Base-by-base conservation (phyloP, 2,329 filamentous ascomycete genomes). In the Oidium heveae region DNA sequence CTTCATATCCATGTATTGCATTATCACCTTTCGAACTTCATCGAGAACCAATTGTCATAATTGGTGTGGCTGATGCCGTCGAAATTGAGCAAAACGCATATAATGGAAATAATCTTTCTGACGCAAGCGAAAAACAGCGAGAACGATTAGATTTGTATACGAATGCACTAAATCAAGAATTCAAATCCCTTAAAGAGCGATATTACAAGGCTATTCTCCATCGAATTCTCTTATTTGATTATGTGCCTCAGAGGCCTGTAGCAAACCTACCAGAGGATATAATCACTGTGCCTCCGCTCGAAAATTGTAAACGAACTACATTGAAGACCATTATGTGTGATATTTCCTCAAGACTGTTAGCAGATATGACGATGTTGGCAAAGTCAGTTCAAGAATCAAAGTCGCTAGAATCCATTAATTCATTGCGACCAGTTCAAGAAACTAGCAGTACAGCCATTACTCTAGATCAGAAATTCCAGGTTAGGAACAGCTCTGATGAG, bases 21-120 rank as follows among this genome's bases (percentile, higher is more conserved):
- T 70, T 94, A 43, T 83, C 83, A 39, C 88, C 91, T 0, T 95
- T 95, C 70, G 91, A 98, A 66, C 72, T 89, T 46, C 94, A 86
- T 66, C 77, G 88, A 61, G 86, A 94, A 66, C 83, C 86, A 9
- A 72, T 95, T 54, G 77, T 84, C 53, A 74, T 96, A 28, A 76
- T 98, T 58, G 89, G 86, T 2, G 73, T 96, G 56, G 84, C 86
- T 16, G 89, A 96, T 67, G 86, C 84, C 51, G 68, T 71, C 43
- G 86, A 93, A 66, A 72, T 85, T 28, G 68, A 72, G 56, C 72
- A 72, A 57, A 66, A 69, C 4, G 67, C 69, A 46, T 75, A 77
- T 58, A 74, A 70, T 66, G 77, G 74, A 63, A 74, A 69, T 66
- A 75, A 74, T 61, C 69, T 75, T 44, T 69, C 72, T 53, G 79